Evolutionary conservation across 2,329 filamentous ascomycete species (phyloP).

Genomic region (Colletotrichum chrysophilum): DNA sequence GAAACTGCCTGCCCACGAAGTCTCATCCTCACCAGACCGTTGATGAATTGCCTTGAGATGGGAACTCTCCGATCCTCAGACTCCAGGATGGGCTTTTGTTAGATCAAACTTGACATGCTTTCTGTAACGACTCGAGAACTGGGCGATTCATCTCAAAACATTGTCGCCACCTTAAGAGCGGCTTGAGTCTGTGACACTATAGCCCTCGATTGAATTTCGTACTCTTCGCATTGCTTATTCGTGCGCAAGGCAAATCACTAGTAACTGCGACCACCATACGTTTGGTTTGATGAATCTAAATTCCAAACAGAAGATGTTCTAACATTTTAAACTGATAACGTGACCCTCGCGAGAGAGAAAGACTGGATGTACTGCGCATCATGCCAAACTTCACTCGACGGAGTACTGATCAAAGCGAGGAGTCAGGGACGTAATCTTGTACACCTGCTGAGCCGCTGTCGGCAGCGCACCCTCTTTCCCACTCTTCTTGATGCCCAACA

Average conservation of each 20-base stretch:
- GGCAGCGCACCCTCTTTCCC: not conserved
- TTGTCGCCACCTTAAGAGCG: not conserved
- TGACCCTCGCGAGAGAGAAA: not conserved
- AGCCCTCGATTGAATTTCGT: not conserved
- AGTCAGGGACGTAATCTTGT: not conserved
- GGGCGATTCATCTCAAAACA: not conserved
- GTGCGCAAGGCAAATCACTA: not conserved
- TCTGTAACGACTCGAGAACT: not conserved
- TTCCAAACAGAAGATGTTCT: not conserved
- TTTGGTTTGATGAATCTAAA: not conserved
- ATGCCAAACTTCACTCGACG: not conserved
- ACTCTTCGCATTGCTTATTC: not conserved
- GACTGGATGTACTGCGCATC: not conserved
- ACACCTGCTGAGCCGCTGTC: not conserved
- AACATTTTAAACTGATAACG: not conserved
- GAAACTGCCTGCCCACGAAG: not conserved
- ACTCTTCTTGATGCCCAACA: not conserved
- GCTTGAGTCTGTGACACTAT: not conserved
- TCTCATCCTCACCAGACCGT: not conserved
- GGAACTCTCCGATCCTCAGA: not conserved
- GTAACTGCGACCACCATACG: not conserved
- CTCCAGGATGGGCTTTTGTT: not conserved
- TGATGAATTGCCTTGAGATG: not conserved
- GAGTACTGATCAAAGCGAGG: not conserved
- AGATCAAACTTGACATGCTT: not conserved